phyloP scores from a whole-genome alignment of 805 yeast genomes.

The Candida morakotiae region DNA sequence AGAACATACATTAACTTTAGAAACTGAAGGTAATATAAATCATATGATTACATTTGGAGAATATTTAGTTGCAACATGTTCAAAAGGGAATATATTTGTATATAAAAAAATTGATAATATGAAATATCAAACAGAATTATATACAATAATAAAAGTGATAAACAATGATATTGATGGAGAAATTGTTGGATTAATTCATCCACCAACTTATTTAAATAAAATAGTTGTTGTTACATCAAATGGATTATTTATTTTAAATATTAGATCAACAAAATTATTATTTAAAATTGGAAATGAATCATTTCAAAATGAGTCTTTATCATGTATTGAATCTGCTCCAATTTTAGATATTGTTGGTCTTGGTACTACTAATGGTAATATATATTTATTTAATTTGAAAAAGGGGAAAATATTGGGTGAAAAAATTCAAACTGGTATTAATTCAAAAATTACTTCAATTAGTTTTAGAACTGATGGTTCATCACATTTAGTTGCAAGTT shows the following conservation, averaged over 20 bases:
- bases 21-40: constrained; percentile 34
- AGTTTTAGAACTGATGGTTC: constrained; percentile 92
- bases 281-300: constrained; percentile 48
- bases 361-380: constrained; percentile 67
- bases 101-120: constrained; percentile 46
- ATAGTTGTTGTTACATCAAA: constrained; percentile 75
- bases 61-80: constrained; percentile 54
- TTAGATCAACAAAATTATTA: constrained; percentile 71
- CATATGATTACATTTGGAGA: constrained; percentile 72
- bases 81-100: constrained; percentile 43
- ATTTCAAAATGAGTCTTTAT: constrained; percentile 45
- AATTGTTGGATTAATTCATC: constrained; percentile 68
- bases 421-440: constrained; percentile 45
- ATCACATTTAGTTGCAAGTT: constrained; percentile 76
- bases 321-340: constrained; percentile 79
- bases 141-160: constrained; percentile 55
- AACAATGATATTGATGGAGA: constrained; percentile 62
- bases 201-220: constrained; percentile 91
- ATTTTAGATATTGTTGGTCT: constrained; percentile 79
- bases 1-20: constrained; percentile 37
- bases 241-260: constrained; percentile 60
- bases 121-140: constrained; percentile 57
- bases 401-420: constrained; percentile 49
- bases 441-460: constrained; percentile 53
- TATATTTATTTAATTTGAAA: constrained; percentile 62